Evolutionary conservation across 2,329 filamentous ascomycete species (phyloP), one percentile per base, ranked within the genome.

Genomic region (Dactylellina sp.): DNA sequence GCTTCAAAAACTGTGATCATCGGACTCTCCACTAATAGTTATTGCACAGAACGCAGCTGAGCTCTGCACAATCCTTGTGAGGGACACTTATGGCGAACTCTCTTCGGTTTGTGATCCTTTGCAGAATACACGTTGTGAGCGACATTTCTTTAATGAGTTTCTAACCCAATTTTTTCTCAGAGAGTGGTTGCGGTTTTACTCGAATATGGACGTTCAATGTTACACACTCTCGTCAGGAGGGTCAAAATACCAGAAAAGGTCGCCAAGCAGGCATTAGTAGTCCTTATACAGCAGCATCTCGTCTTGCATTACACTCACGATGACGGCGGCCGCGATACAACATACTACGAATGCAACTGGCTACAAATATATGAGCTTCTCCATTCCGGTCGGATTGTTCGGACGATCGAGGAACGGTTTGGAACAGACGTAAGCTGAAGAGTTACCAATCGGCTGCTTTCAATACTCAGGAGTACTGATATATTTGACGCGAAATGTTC

Each of bases 81-180:
- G 93, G 80, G 93, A 97, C 81, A 86, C 91, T 71, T 94, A 95
- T 81, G 95, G 95, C 80, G 91, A 96, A 83, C 88, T 98, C 71
- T 92, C 93, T 75, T 92, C 92, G 80, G 94, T 97, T 90, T 79
- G 90, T 84, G 49, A 72, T 28, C 18, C 35, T 25, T 20, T 32
- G 22, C n/a, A 5, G 14, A 44, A 20, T n/a, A 32, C n/a, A 50
- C n/a, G 7, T 24, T 53, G 56, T 22, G 32, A 42, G 42, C n/a
- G n/a, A 50, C 62, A 46, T 62, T 44, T 71, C 22, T 12, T 59
- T 18, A 32, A 9, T 16, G 37, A 11, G 18, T 46, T 47, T 47
- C 7, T 56, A 1, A 37, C 37, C 7, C 49, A 1, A 37, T 12
- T 7, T 40, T 14, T 40, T 47, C 65, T 76, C 79, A 98, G 93